phyloP scores from a whole-genome alignment of 495 filamentous ascomycete genomes.

The Diplogelasinospora grovesii region DNA sequence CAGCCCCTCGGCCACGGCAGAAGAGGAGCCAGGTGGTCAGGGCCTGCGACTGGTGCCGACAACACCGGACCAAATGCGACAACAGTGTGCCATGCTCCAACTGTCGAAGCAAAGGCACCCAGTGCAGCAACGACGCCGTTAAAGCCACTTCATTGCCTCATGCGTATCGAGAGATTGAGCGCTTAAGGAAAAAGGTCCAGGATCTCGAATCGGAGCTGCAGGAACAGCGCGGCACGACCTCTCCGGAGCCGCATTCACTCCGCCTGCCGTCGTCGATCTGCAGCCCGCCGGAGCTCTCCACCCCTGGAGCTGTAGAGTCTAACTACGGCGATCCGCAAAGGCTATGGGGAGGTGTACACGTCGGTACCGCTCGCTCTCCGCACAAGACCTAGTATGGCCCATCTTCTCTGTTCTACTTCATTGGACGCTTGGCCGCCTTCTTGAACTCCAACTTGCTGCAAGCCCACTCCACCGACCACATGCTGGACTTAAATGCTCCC shows the following conservation, averaged over 20 bases:
- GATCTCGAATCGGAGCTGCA: conserved; percentile 34
- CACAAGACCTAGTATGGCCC: conserved; percentile 32
- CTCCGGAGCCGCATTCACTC: conserved; percentile 1
- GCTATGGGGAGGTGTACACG: conserved; percentile 18
- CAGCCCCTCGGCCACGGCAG: too few species aligned
- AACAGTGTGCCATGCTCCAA: conserved; percentile 38
- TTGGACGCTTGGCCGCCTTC: conserved; percentile 30
- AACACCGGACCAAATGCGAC: conserved; percentile 44
- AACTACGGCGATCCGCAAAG: neutral
- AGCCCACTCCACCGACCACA: conserved; percentile 19
- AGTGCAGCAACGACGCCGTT: conserved; percentile 30
- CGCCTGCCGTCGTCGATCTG: neutral
- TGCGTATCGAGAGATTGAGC: conserved; percentile 38
- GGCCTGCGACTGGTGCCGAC: conserved; percentile 45
- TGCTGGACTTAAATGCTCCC: conserved; percentile 3
- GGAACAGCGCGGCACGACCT: too few species aligned
- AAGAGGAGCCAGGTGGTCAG: conserved; percentile 39
- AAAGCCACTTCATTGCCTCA: conserved; percentile 33
- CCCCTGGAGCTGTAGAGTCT: conserved; percentile 4
- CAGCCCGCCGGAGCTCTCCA: neutral
- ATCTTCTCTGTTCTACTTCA: conserved; percentile 35
- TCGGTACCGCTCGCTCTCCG: conserved; percentile 21
- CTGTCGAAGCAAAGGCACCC: conserved; percentile 32
- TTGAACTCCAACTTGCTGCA: conserved; percentile 25
- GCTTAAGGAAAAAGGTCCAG: conserved; percentile 28